phyloP scores from a whole-genome alignment of 306 rosid species.

The Lathyrus oleraceus region DNA sequence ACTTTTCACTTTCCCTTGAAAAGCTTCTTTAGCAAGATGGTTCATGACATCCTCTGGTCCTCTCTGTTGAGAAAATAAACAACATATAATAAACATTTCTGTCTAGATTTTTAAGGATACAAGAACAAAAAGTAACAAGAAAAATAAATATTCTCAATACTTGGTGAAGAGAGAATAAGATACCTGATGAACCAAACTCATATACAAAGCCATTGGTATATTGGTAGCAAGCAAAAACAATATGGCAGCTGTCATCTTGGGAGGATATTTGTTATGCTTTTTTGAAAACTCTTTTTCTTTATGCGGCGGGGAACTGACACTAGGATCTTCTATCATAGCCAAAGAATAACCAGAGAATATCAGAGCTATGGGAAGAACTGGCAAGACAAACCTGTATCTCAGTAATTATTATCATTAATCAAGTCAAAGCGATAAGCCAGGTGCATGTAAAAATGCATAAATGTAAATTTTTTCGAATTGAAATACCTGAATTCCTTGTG shows the following conservation, averaged over 20 bases:
- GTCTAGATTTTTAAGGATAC: not conserved
- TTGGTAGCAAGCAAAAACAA: conserved; percentile 82
- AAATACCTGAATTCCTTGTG: conserved; percentile 96
- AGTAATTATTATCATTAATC: conserved; percentile 32
- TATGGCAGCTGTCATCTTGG: conserved; percentile 53
- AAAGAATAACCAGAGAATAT: conserved; percentile 83
- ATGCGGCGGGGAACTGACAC: conserved; percentile 36
- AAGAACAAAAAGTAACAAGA: conserved; percentile 1
- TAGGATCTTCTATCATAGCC: conserved; percentile 51
- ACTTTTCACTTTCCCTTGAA: conserved; percentile 56
- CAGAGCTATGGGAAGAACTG: conserved; percentile 90
- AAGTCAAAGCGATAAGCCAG: conserved; percentile 27
- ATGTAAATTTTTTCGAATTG: conserved; percentile 21
- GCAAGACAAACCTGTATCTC: conserved; percentile 80
- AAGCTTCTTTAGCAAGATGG: conserved; percentile 73
- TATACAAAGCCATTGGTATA: conserved; percentile 88
- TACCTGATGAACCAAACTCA: conserved; percentile 99
- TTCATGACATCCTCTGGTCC: conserved; percentile 92
- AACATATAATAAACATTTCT: not conserved
- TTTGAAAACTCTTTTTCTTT: conserved; percentile 43
- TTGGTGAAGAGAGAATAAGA: conserved; percentile 1
- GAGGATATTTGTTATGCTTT: conserved; percentile 38
- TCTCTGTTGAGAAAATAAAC: conserved; percentile 57
- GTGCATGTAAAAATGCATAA: conserved; percentile 18
- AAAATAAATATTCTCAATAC: conserved; percentile 1